Conservation (phyloP, 2,329 filamentous ascomycete genomes). For the Cadophora malorum region DNA sequence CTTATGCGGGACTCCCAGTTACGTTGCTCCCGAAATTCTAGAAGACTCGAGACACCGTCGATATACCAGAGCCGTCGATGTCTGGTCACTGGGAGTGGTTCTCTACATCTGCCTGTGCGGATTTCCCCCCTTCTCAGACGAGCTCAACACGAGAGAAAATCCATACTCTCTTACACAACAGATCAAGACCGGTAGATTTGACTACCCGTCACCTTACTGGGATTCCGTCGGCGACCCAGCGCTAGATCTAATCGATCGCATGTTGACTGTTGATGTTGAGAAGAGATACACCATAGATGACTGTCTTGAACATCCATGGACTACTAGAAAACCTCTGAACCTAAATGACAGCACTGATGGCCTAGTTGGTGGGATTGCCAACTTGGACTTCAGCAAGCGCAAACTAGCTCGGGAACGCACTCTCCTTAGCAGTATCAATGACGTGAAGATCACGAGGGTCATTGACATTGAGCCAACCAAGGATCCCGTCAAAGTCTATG, state of each 20-base stretch:
- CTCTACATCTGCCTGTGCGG: slow-evolving; percentile 97
- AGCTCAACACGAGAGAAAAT: slow-evolving; percentile 80
- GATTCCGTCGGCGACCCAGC: slow-evolving; percentile 86
- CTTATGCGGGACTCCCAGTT: slow-evolving; percentile 93
- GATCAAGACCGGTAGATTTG: slow-evolving; percentile 86
- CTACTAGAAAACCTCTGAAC: slow-evolving; percentile 65
- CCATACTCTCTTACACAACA: slow-evolving; percentile 88
- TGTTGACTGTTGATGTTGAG: slow-evolving; percentile 88
- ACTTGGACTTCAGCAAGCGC: slow-evolving; percentile 82
- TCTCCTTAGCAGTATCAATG: slow-evolving; percentile 80
- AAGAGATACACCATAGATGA: slow-evolving; percentile 87
- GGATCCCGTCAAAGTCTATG: slow-evolving; percentile 73
- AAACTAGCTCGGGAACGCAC: slow-evolving; percentile 85
- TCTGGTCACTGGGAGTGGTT: slow-evolving; percentile 98
- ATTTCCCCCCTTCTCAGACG: slow-evolving; percentile 96
- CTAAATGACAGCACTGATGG: slow-evolving; percentile 90
- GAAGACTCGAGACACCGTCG: slow-evolving; percentile 80
- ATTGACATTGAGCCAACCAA: slow-evolving; percentile 60
- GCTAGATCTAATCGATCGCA: slow-evolving; percentile 89
- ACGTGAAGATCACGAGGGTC: slow-evolving; percentile 67
- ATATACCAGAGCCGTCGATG: slow-evolving; percentile 93
- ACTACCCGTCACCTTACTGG: slow-evolving; percentile 98
- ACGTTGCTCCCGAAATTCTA: slow-evolving; percentile 95
- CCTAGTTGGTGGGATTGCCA: slow-evolving; percentile 82
- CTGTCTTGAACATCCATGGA: slow-evolving; percentile 91